A percentile compares a stretch with the other conserved stretches of the same genome.
Conservation (phyloP, 257 asterid species). For the Plectranthus barbatus region DNA sequence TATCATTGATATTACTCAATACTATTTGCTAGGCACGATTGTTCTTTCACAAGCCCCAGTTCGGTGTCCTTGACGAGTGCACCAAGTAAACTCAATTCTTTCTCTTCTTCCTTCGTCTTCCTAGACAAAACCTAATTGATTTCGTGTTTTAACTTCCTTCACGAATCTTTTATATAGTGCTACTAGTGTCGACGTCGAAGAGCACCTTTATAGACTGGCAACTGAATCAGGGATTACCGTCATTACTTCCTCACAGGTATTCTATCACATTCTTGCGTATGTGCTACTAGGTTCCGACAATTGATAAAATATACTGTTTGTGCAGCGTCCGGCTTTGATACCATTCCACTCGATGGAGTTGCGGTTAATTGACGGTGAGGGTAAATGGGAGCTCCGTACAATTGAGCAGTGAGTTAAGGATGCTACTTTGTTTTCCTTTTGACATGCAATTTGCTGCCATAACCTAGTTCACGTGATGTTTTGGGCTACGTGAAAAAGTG, state of each 20-base stretch:
- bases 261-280: neutral
- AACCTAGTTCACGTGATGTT: neutral
- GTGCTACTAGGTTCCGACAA: neutral
- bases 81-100: slow-evolving; percentile 46
- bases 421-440: slow-evolving; percentile 5
- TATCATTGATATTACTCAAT: slow-evolving; percentile 17
- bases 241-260: slow-evolving; percentile 97
- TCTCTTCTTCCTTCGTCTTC: slow-evolving; percentile 1
- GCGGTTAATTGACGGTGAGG: slow-evolving; percentile 95
- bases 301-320: neutral
- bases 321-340: slow-evolving; percentile 94
- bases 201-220: slow-evolving; percentile 91
- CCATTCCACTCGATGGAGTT: slow-evolving; percentile 90
- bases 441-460: slow-evolving; percentile 7
- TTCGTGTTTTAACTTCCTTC: slow-evolving; percentile 8
- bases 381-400: slow-evolving; percentile 95
- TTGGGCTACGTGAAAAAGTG: slow-evolving; percentile 2
- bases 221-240: slow-evolving; percentile 76
- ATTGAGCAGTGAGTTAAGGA: slow-evolving; percentile 43
- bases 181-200: slow-evolving; percentile 97
- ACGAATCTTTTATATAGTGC: slow-evolving; percentile 46
- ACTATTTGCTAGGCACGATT: slow-evolving; percentile 68
- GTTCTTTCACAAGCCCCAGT: slow-evolving; percentile 93
- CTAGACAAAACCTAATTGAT: neutral
- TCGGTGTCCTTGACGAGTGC: slow-evolving; percentile 95